A percentile compares a stretch with the other conserved stretches of the same genome.
phyloP scores from a whole-genome alignment of 345 rosid genomes.

The Gossypium ekmanianum region DNA sequence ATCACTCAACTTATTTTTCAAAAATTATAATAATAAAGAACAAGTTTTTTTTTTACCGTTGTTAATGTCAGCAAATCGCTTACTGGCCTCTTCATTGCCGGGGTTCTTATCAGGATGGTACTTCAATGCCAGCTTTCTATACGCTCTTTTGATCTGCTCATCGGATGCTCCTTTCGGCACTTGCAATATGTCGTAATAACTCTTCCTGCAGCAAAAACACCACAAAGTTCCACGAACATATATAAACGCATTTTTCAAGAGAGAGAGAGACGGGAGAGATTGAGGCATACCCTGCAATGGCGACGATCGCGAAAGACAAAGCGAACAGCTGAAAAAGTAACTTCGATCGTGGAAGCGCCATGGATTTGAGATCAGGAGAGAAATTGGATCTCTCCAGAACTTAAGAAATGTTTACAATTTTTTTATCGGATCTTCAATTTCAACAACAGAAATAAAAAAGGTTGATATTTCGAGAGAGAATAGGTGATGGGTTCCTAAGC shows the following conservation, averaged over 20 bases:
- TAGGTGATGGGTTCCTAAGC: neutral
- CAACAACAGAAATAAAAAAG: neutral
- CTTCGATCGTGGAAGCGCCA: conserved; percentile 50
- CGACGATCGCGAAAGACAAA: conserved; percentile 39
- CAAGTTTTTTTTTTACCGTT: conserved; percentile 48
- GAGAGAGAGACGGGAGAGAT: neutral
- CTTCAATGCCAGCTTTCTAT: conserved; percentile 93
- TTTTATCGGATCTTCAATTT: conserved; percentile 1
- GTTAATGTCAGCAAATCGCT: conserved; percentile 83
- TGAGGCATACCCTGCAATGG: conserved; percentile 54
- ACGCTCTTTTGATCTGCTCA: conserved; percentile 97
- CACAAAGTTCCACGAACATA: neutral
- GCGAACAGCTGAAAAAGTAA: conserved; percentile 48
- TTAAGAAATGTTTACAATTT: neutral
- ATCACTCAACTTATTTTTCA: neutral
- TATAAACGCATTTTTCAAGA: neutral
- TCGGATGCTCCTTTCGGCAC: conserved; percentile 89
- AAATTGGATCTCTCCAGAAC: conserved; percentile 33
- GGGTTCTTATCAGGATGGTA: conserved; percentile 97
- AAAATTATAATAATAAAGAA: neutral
- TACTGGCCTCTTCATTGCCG: conserved; percentile 89
- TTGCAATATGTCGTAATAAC: conserved; percentile 90
- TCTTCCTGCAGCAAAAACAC: conserved; percentile 53
- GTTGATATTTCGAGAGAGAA: neutral
- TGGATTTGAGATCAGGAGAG: conserved; percentile 46